These are phyloP conservation scores for Porpolomopsis calyptriformis DNA, from an alignment of 768 basidiomycete genomes.

Conservation along the genomic window DNA sequence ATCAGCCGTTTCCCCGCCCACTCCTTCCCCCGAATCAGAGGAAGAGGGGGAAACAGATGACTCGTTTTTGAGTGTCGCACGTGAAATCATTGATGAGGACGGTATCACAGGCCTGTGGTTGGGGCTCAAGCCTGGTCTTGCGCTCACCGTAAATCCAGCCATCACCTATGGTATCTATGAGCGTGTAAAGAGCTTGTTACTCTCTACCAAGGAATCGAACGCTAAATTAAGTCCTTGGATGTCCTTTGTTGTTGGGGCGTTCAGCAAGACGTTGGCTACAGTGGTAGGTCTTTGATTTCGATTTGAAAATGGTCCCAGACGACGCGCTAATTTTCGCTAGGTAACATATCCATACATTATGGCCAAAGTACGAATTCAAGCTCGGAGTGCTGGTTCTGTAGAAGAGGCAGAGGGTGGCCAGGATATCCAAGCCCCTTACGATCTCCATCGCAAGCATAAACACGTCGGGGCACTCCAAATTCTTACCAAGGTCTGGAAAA, in stretches of 20 bases:
- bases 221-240: slow-evolving; percentile 66
- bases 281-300: slow-evolving; percentile 55
- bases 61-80: slow-evolving; percentile 69
- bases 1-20: not conserved
- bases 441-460: slow-evolving; percentile 34
- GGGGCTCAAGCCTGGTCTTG: slow-evolving; percentile 82
- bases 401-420: slow-evolving; percentile 33
- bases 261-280: slow-evolving; percentile 93
- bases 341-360: slow-evolving; percentile 94
- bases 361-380: slow-evolving; percentile 94
- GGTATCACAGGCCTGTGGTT: slow-evolving; percentile 86
- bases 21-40: slow-evolving; percentile 2
- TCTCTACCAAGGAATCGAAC: slow-evolving; percentile 39
- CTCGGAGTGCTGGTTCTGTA: slow-evolving; percentile 53
- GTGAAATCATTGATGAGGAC: slow-evolving; percentile 83
- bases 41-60: slow-evolving; percentile 37
- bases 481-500: slow-evolving; percentile 56
- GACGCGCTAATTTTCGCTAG: no score
- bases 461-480: slow-evolving; percentile 72
- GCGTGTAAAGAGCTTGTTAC: slow-evolving; percentile 67
- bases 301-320: no score
- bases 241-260: slow-evolving; percentile 80
- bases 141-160: slow-evolving; percentile 95
- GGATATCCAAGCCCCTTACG: slow-evolving; percentile 26
- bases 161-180: slow-evolving; percentile 97